Base-by-base conservation (phyloP, 2,329 filamentous ascomycete species). In the Pseudogymnoascus sp. region DNA sequence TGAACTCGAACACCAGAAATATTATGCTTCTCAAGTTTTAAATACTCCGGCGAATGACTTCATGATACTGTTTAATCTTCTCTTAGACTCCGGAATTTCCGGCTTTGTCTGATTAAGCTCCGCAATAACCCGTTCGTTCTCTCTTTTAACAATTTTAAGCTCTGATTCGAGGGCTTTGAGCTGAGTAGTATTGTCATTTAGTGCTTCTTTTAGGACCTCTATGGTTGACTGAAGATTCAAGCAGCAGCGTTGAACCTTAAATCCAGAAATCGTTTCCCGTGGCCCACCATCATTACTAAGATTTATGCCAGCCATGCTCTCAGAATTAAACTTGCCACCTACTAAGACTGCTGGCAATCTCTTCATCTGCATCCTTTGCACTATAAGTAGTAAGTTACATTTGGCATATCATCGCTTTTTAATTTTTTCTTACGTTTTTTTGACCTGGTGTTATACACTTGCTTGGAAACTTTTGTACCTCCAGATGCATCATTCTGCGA, bases 181-280 rank as follows among this genome's bases (percentile, higher is more conserved):
- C 59, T 60, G 13, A 15, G 59, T 41, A 4, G 15, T 15, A 60
- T 60, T 42, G 25, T 29, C 59, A 25, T 29, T 42, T 60, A 60
- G 42, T 60, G 59, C 59, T 44, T 60, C 59, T 60, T 60, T 29
- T 42, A 60, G 59, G 15, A 60, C 59, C 25, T 60, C 29, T 60
- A 59, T 59, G 27, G 58, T 59, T 8, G 58, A 59, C 38, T 59
- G 58, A 35, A 35, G 38, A 8, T 59, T 59, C 29, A 31, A 31
- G 29, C 29, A 31, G 29, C 29, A 31, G 4, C 8, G 29, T 36
- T 59, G 27, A n/a, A 59, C 7, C 7, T 29, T 3, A 15, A 33
- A 6, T 36, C 25, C 25, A 36, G 13, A 36, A 59, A 36, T 25
- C 58, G 25, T 59, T 36, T 6, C 25, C 3, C 12, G 58, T 7